phyloP scores from a whole-genome alignment of 192 early-diverging fungal genomes.

The Coemansia sp. region DNA sequence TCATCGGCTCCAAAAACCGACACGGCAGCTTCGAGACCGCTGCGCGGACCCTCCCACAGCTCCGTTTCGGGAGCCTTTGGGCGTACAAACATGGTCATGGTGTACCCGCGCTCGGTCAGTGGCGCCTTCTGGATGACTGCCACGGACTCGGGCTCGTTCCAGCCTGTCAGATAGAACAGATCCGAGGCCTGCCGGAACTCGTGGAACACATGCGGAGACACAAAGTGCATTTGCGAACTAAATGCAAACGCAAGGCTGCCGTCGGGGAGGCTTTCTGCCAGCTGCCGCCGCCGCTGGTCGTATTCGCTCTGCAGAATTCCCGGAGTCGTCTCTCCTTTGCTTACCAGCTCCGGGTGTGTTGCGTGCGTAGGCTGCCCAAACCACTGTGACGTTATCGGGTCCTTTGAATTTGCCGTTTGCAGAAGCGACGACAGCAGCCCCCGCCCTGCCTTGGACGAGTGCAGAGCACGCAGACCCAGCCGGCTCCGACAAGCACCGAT shows the following conservation, averaged over 20 bases:
- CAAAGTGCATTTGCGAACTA: slow-evolving; percentile 76
- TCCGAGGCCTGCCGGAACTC: slow-evolving; percentile 92
- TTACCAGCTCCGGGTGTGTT: slow-evolving; percentile 82
- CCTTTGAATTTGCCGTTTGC: slow-evolving; percentile 38
- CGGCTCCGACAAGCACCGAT: neutral
- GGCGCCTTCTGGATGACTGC: slow-evolving; percentile 60
- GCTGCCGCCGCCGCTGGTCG: slow-evolving; percentile 62
- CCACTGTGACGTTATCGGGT: slow-evolving; percentile 45
- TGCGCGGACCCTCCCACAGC: slow-evolving; percentile 90
- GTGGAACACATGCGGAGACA: slow-evolving; percentile 90
- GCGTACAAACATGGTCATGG: slow-evolving; percentile 84
- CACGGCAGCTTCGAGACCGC: slow-evolving; percentile 74
- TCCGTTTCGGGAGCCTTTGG: slow-evolving; percentile 71
- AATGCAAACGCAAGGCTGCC: slow-evolving; percentile 67
- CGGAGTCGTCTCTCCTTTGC: slow-evolving; percentile 72
- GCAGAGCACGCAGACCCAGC: neutral
- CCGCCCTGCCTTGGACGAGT: neutral
- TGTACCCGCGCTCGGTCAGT: slow-evolving; percentile 58
- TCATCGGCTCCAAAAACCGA: slow-evolving; percentile 82
- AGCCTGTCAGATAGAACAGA: slow-evolving; percentile 84
- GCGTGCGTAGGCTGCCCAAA: slow-evolving; percentile 77
- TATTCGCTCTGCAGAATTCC: slow-evolving; percentile 78
- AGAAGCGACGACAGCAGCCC: slow-evolving; percentile 34
- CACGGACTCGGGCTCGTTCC: slow-evolving; percentile 89
- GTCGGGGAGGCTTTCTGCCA: slow-evolving; percentile 64